Percentiles rank a stretch among this genome's conserved stretches.
These are phyloP conservation scores for Thelephora aurantiotincta DNA, from an alignment of 768 basidiomycete species.

Conservation along the genomic window DNA sequence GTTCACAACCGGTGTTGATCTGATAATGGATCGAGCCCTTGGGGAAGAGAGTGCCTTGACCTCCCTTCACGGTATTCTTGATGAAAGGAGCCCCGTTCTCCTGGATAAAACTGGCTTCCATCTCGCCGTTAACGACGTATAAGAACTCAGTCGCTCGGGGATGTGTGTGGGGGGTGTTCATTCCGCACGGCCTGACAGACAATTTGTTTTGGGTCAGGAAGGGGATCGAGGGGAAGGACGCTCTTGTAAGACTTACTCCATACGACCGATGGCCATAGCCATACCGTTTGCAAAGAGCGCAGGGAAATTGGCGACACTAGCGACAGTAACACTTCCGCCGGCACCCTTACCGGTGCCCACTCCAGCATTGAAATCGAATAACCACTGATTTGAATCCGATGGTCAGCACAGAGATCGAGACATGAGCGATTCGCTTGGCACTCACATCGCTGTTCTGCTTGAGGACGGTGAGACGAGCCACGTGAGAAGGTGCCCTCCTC, in stretches of 20 bases:
- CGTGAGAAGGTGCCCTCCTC: constrained; percentile 10
- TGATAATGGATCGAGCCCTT: constrained; percentile 17
- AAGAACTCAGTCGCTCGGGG: constrained; percentile 21
- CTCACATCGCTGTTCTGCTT: constrained; percentile 11
- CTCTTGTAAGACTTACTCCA: constrained; percentile 5
- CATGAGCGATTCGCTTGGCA: neutral
- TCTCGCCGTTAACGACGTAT: constrained; percentile 17
- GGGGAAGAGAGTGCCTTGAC: constrained; percentile 14
- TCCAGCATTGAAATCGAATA: constrained; percentile 15
- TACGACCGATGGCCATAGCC: constrained; percentile 15
- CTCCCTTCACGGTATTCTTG: constrained; percentile 11
- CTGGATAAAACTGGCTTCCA: constrained; percentile 12
- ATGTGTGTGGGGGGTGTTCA: constrained; percentile 23
- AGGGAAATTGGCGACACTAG: constrained; percentile 15
- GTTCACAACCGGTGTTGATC: constrained; percentile 15
- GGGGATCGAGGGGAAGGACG: neutral
- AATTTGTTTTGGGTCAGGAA: neutral
- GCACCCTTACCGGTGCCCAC: constrained; percentile 9
- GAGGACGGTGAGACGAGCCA: constrained; percentile 12
- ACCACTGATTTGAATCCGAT: constrained; percentile 8
- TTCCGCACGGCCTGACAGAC: constrained; percentile 13
- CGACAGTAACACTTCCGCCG: constrained; percentile 13
- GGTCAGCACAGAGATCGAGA: neutral
- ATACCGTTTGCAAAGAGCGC: constrained; percentile 16
- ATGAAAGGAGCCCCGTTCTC: constrained; percentile 19